Evolutionary conservation across 306 rosid genomes (phyloP), one percentile per base, ranked within the genome.

Genomic region (Parietaria judaica): DNA sequence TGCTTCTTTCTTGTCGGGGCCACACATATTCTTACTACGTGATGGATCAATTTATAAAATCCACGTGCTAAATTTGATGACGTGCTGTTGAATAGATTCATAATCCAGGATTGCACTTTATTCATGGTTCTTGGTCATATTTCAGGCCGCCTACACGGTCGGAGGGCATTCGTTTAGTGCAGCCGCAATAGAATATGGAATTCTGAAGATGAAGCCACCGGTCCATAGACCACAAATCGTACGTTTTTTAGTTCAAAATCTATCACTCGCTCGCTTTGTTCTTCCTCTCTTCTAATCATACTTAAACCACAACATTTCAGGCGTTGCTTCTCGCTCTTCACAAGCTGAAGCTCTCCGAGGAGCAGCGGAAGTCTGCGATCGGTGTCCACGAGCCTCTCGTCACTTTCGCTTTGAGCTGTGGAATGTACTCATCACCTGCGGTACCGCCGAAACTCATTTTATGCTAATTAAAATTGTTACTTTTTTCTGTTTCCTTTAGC

Each of bases 251-350:
- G 41, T 6, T 70, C 16, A 36, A 37, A 34, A 14, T 63, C 48
- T 44, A 38, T 43, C 17, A 11, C 1, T 14, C 13, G 6, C 17
- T 58, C 14, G 44, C 16, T 31, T 51, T 62, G 49, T 59, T 62
- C 38, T 65, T 9, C 5, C 15, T n/a, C 8, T 4, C 1, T 11
- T 49, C 15, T 49, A 49, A 10, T 49, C 15, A 49, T n/a, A 49
- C 13, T 49, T 49, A 10, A 10, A n/a, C 13, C 13, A 8, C 50
- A 56, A 58, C 60, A 35, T 56, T 14, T 69, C 78, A 86, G 94
- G 89, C 89, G 34, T 78, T 86, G 71, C 94, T 86, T 80, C 85
- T 86, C 66, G 94, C 89, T 16, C 81, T 86, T 68, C 94, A 83
- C 66, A 83, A 86, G 83, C 70, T 79, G 31, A 86, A 76, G 78